Base-by-base conservation (phyloP, 345 rosid species). In the Sonneratia alba region DNA sequence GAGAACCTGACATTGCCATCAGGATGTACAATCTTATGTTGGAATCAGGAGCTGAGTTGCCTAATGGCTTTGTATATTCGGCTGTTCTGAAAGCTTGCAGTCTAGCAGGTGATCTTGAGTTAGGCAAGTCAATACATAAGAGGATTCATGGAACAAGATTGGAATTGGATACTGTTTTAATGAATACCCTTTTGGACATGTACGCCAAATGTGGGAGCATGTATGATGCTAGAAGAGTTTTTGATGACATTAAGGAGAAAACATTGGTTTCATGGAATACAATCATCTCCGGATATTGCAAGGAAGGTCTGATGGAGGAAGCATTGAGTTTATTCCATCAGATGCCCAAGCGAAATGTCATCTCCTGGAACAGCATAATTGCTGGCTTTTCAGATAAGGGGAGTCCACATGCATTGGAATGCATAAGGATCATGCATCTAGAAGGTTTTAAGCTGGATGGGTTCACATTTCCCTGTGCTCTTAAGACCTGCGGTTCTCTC, bases 151-250 rank as follows among this genome's bases (percentile, higher is more conserved):
- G 75, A 74, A 80, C 85, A 67, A 62, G 79, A 45, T 67, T 90
- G 53, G 81, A 57, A 43, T 38, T 72, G 38, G 96, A 90, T 75
- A 77, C 81, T 40, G 86, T 88, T 70, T 78, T 90, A 77, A 83
- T 87, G 90, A 90, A 90, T 71, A 69, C 85, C 77, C 85, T 88
- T 76, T 53, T 88, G 77, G 87, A 90, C 77, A 88, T 90, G 93
- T 88, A 88, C 72, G 91, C 84, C 70, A 88, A 87, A 79, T 88
- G 89, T 59, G 84, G 85, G 70, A 80, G 88, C 68, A 67, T 90
- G 78, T 63, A 69, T 56, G 86, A 85, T 70, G 96, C 93, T 7
- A 76, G 83, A 63, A 69, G 68, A 27, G 79, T 80, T 62, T 91
- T 91, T 64, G 75, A 37, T 24, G 77, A 75, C 72, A 81, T 86